Base-by-base conservation (phyloP, 345 rosid species). In the Odontarrhena argentea region DNA sequence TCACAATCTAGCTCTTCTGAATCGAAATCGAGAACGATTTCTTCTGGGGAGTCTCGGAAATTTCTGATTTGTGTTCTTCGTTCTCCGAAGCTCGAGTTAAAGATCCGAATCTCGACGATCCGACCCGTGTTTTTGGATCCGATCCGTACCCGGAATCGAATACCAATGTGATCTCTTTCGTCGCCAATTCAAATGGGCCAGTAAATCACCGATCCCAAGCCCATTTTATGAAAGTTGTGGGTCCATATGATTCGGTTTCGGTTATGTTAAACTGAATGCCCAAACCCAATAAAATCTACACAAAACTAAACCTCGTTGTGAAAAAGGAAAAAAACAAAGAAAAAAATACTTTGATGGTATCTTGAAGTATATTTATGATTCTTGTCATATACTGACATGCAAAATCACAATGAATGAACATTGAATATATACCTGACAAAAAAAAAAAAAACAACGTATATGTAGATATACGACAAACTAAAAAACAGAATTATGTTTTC, bases 71-170 rank as follows among this genome's bases (percentile, higher is more conserved):
- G 3, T 44, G 36, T 50, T 61, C 66, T 70, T 64, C 14, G 64
- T 41, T 69, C 57, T 26, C 4, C 11, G 9, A 6, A 30, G 24
- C 41, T 36, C 6, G 24, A 42, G 60, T 28, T 51, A 28, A 15
- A 24, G 66, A 65, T 65, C 76, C 66, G 70, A 24, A 6, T 35
- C 40, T 13, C 2, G 5, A 50, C 6, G 67, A 73, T 55, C 76
- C 71, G 71, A 4, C 47, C 55, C 55, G 76, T n/a, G 37, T 45
- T 28, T 4, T 26, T 7, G 50, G 45, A 4, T 57, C 61, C 35
- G 63, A 36, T 11, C n/a, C 15, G 26, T 36, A 36, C 44, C 42
- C 3, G 13, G 24, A 32, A 53, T 6, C 12, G 40, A 30, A 1
- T 18, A 4, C 2, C 12, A 0, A 28, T 28, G 32, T 28, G 32